Percentiles rank a stretch among this genome's conserved stretches.
Evolutionary conservation across 1,284 basidiomycete genomes (phyloP).

Genomic region (Sphaerobolus stellatus): DNA sequence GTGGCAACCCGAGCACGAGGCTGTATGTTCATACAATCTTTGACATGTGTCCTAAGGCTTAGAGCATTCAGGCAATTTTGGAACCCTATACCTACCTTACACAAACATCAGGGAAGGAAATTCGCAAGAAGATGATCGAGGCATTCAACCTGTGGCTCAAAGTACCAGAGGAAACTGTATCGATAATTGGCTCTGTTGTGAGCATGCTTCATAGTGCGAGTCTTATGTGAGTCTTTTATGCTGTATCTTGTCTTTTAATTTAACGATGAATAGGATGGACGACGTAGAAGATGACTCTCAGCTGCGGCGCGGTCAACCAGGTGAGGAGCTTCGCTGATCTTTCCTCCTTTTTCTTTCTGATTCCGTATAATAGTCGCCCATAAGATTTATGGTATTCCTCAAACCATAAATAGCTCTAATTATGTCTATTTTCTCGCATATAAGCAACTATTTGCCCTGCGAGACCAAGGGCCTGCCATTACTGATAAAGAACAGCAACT

Average conservation of each 20-base stretch:
- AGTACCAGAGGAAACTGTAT: slow-evolving; percentile 73
- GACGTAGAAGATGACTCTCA: slow-evolving; percentile 98
- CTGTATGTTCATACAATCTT: slow-evolving; percentile 6
- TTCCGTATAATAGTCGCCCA: slow-evolving; percentile 66
- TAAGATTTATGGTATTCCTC: slow-evolving; percentile 93
- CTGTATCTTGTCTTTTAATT: neutral
- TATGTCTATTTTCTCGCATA: slow-evolving; percentile 95
- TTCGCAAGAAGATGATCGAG: slow-evolving; percentile 85
- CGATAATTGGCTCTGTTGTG: slow-evolving; percentile 77
- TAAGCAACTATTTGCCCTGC: slow-evolving; percentile 69
- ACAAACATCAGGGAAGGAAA: slow-evolving; percentile 89
- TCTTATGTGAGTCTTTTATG: slow-evolving; percentile 67
- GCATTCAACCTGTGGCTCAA: slow-evolving; percentile 95
- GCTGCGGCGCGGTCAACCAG: slow-evolving; percentile 82
- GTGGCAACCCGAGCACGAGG: slow-evolving; percentile 7
- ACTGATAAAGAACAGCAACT: slow-evolving; percentile 40
- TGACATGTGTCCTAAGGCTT: too few species aligned
- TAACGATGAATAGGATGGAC: slow-evolving; percentile 68
- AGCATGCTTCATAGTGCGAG: slow-evolving; percentile 95
- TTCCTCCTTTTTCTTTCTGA: neutral
- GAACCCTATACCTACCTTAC: slow-evolving; percentile 91
- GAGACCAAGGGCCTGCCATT: slow-evolving; percentile 27
- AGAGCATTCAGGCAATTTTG: slow-evolving; percentile 60
- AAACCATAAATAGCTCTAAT: slow-evolving; percentile 97
- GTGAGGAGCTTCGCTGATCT: slow-evolving; percentile 37